Evolutionary conservation across 176 grass and related monocot species (phyloP), one percentile per base, ranked within the genome.

Genomic region (Dendrocalamus sinicus): DNA sequence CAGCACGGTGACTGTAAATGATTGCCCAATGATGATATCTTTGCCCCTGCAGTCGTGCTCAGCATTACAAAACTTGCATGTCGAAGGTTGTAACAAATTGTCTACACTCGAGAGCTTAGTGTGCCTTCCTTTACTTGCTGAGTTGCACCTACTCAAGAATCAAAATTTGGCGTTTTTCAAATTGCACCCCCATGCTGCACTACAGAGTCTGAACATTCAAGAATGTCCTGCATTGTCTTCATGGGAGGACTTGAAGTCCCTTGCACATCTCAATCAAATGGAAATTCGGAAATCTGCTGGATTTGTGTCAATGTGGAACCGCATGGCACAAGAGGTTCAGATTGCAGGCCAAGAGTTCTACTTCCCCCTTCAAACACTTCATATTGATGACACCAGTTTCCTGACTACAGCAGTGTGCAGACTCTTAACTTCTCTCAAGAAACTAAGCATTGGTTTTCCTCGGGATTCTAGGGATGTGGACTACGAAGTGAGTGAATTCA

Each of bases 381-480:
- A 81, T 8, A 81, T 81, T 40, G 79, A 81, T 54, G 64, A 54
- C 46, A 19, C 39, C 30, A 40, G 47, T 69, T 81, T 81, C 10
- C 79, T 81, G 8, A 70, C 79, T 54, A 19, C 32, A 10, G 28
- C 46, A 52, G 12, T 69, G 35, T 69, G 64, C 45, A 81, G 47
- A 22, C 15, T 30, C 63, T 4, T 81, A 15, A 8, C 13, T 40
- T 69, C 79, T 9, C 64, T 81, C 3, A 53, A 69, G 20, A 39
- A 54, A 1, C 65, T 81, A 14, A 12, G 79, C 47, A 81, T 81
- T 12, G 14, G 40, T 24, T 13, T 12, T 14, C 0, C 15, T 53
- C 28, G 1, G 46, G 30, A 54, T 69, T 81, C 14, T 13, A 4
- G 3, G 0, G 10, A 9, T 54, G 45, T 69, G 19, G 78, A 50